Evolutionary conservation across 225 moss, liverwort and hornwort species (phyloP), one percentile per base, ranked within the genome.

Genomic region (Anthoceros angustus): DNA sequence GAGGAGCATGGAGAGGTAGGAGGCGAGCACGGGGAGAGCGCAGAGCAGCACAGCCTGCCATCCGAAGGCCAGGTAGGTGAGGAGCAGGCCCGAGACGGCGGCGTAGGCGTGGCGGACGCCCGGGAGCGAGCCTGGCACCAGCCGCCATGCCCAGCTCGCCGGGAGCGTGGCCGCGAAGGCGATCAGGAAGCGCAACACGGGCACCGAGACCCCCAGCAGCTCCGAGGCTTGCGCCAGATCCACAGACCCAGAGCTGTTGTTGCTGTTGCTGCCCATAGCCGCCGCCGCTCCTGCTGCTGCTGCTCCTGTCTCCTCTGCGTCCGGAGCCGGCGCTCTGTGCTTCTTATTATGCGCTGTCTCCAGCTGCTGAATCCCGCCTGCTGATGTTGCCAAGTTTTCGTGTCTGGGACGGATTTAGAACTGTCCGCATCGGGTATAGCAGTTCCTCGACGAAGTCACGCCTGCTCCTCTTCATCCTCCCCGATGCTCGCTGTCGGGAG

Each of bases 41-140:
- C 90, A 86, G 61, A 83, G 85, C 71, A 91, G 62, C 79, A 90
- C 88, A 7, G 94, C 84, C 40, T 68, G 62, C 9, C 70, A 24
- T 16, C 90, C 90, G 24, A 95, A 91, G 1, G 88, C 78, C 62
- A 78, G 88, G 68, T 95, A 86, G 9, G 88, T 86, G 23, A 95
- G 77, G 48, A 86, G 71, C 16, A 81, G 75, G 43, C 94, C 94
- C 15, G 85, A 85, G 26, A 86, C 62, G 23, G 90, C 88, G 2
- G 88, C 74, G 64, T 85, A 95, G 42, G 83, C 66, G 69, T 95
- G 88, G 55, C 94, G 76, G 26, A 68, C 68, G 38, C 26, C 38
- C 9, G 75, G 75, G 2, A 66, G 43, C 11, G 21, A 12, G 11
- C 80, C 80, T 10, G 71, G 74, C 7, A 91, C 65, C 18, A 76